phyloP scores from a whole-genome alignment of 805 yeast species.

The Candida mattraensis region DNA sequence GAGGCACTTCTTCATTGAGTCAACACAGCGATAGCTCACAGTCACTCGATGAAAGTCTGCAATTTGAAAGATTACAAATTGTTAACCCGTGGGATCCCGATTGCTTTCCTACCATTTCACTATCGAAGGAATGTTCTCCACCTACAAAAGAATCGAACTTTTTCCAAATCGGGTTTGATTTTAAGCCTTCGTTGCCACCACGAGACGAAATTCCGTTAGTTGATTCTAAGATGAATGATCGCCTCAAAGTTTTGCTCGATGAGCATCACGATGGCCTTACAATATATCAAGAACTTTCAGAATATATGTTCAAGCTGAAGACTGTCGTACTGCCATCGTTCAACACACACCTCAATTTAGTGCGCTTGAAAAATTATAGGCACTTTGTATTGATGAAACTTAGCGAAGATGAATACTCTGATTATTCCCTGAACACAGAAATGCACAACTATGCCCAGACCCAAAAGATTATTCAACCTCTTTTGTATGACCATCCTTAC shows the following conservation, averaged over 20 bases:
- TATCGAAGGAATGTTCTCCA: conserved; percentile 12
- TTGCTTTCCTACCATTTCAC: conserved; percentile 16
- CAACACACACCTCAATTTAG: conserved; percentile 18
- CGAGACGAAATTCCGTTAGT: conserved; percentile 17
- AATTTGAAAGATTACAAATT: not conserved
- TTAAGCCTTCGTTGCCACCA: conserved; percentile 4
- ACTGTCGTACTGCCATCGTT: conserved; percentile 26
- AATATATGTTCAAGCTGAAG: conserved; percentile 25
- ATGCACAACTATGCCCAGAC: conserved; percentile 24
- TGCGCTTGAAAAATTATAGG: conserved; percentile 23
- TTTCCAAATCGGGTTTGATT: conserved; percentile 27
- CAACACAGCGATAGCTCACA: conserved; percentile 5
- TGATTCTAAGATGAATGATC: conserved; percentile 22
- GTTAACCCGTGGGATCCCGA: conserved; percentile 15
- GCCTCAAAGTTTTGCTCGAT: conserved; percentile 17
- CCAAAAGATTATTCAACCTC: conserved; percentile 28
- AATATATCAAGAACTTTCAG: conserved; percentile 24
- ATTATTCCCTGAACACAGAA: conserved; percentile 18
- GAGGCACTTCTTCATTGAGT: conserved; percentile 13
- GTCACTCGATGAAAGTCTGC: conserved; percentile 7
- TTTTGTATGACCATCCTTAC: conserved; percentile 28
- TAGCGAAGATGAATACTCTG: conserved; percentile 24
- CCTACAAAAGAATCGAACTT: conserved; percentile 20
- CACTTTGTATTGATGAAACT: conserved; percentile 21
- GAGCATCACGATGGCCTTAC: conserved; percentile 33